Evolutionary conservation across 345 rosid genomes (phyloP).

Genomic region (Sisymbrium altissimum): DNA sequence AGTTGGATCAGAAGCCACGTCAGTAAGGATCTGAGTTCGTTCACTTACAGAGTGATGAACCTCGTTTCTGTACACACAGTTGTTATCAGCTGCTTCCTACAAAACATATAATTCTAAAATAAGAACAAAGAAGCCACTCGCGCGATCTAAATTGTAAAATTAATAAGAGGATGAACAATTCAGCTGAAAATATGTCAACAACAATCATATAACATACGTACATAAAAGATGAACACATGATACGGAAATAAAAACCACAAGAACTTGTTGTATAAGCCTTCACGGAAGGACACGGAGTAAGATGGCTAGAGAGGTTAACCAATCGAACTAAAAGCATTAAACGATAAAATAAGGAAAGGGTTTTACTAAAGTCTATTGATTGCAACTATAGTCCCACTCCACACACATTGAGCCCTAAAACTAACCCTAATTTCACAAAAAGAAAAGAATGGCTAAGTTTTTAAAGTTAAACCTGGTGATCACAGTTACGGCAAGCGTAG

Average conservation of each 20-base stretch:
- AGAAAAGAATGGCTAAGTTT: background rate
- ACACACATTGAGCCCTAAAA: too few species aligned
- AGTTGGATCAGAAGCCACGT: constrained; percentile 78
- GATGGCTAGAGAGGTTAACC: too few species aligned
- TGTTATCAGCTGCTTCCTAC: constrained; percentile 59
- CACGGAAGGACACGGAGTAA: background rate
- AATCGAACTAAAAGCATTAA: too few species aligned
- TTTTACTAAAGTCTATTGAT: too few species aligned
- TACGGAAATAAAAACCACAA: too few species aligned
- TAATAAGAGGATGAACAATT: too few species aligned
- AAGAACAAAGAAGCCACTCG: background rate
- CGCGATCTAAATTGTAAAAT: background rate
- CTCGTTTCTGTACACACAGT: constrained; percentile 66
- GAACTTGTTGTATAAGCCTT: background rate
- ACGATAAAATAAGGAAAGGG: too few species aligned
- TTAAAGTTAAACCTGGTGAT: constrained; percentile 62
- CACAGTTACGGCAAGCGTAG: constrained; percentile 82
- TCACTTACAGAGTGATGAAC: constrained; percentile 67
- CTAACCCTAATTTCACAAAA: too few species aligned
- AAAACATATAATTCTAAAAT: background rate
- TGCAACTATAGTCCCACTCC: background rate
- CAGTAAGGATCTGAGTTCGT: constrained; percentile 59
- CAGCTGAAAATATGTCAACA: too few species aligned
- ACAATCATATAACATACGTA: too few species aligned
- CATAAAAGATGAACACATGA: too few species aligned